Evolutionary conservation across 257 asterid genomes (phyloP).

Genomic region (Jaltomata sinuosa): DNA sequence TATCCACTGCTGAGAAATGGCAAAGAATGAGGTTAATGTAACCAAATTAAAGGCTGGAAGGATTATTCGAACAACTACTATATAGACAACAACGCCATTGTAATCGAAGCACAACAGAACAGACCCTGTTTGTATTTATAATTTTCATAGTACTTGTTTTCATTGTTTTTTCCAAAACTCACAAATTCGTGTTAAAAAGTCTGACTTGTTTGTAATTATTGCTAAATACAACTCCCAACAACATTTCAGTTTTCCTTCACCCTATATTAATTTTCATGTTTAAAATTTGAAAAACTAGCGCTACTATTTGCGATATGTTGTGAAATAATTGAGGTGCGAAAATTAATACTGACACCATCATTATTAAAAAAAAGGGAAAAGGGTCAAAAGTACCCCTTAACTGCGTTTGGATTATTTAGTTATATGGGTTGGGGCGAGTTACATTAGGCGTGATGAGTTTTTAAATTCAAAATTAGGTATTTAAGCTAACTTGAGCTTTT

Average conservation of each 20-base stretch:
- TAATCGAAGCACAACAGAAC: background rate
- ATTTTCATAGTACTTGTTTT: background rate
- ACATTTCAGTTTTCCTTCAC: background rate
- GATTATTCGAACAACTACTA: background rate
- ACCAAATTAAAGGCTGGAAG: background rate
- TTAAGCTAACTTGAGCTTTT: too few relatives aligned
- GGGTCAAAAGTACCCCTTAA: too few relatives aligned
- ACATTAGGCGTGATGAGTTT: too few relatives aligned
- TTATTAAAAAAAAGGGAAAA: background rate
- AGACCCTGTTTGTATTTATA: background rate
- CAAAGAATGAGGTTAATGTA: background rate
- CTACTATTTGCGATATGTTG: background rate
- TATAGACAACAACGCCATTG: background rate
- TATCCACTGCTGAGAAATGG: background rate
- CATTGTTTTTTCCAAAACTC: background rate
- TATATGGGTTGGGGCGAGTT: too few relatives aligned
- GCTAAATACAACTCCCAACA: background rate
- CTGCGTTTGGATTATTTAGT: too few relatives aligned
- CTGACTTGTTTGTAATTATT: background rate
- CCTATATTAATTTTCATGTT: background rate
- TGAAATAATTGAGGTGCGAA: background rate
- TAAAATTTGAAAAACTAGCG: background rate
- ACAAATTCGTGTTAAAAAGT: background rate
- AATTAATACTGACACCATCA: too few relatives aligned
- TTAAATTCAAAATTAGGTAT: too few relatives aligned